Conservation (phyloP, 2,329 filamentous ascomycete species). For the Penicillium sp. region DNA sequence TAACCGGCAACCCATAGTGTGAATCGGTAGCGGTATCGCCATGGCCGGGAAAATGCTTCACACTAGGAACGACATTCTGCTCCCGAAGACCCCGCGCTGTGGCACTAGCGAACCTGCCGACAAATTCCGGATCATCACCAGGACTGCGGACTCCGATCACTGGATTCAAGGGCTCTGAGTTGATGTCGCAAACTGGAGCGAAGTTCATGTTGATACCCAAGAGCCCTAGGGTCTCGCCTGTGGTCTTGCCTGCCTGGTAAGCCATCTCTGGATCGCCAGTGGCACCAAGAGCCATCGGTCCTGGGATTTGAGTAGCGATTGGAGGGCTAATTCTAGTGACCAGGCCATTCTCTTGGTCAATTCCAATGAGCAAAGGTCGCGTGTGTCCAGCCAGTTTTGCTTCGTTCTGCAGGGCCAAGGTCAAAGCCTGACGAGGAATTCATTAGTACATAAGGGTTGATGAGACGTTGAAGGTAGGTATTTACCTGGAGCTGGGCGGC, state of each 20-base stretch:
- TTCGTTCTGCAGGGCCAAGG: slow-evolving; percentile 39
- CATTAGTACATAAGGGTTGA: neutral
- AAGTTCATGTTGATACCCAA: slow-evolving; percentile 51
- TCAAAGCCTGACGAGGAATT: slow-evolving; percentile 25
- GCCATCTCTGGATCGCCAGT: slow-evolving; percentile 38
- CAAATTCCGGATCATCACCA: slow-evolving; percentile 43
- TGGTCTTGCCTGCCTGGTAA: slow-evolving; percentile 38
- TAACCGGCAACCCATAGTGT: slow-evolving; percentile 44
- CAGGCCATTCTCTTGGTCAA: slow-evolving; percentile 49
- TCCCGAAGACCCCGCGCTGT: slow-evolving; percentile 40
- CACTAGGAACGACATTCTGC: slow-evolving; percentile 42
- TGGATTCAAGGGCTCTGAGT: slow-evolving; percentile 46
- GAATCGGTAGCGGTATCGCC: slow-evolving; percentile 48
- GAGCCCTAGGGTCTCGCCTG: slow-evolving; percentile 39
- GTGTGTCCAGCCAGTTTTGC: slow-evolving; percentile 41
- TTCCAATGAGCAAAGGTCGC: slow-evolving; percentile 45
- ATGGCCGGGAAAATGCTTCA: slow-evolving; percentile 50
- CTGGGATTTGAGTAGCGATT: slow-evolving; percentile 43
- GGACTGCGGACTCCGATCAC: slow-evolving; percentile 47
- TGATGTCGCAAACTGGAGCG: slow-evolving; percentile 46
- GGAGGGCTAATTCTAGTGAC: slow-evolving; percentile 45
- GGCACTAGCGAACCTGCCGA: slow-evolving; percentile 44
- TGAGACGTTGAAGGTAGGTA: neutral
- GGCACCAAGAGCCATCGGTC: slow-evolving; percentile 47
- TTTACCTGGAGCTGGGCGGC: slow-evolving; percentile 39